Percentiles rank a stretch among this genome's conserved stretches.
Evolutionary conservation across 352 stramenopile species (phyloP).

Genomic region (Phytophthora litchii): DNA sequence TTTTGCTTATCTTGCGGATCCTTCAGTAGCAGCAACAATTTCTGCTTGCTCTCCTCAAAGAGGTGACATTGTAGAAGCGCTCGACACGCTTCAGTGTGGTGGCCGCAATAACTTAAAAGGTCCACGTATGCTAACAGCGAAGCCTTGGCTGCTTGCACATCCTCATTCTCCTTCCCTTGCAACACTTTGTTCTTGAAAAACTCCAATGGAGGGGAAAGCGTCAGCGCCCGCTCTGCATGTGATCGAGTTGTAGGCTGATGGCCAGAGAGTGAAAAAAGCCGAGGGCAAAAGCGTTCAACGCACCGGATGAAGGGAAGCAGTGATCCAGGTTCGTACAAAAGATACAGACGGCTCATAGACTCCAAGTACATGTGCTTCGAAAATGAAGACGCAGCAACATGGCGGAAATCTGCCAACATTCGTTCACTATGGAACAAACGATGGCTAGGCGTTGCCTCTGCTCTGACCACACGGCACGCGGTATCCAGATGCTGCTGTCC

Average conservation of each 20-base stretch:
- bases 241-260: constrained; percentile 44
- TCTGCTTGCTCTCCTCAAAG: constrained; percentile 65
- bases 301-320: constrained; percentile 68
- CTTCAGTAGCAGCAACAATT: constrained; percentile 36
- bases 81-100: constrained; percentile 58
- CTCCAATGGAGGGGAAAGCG: constrained; percentile 62
- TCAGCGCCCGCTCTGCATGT: constrained; percentile 72
- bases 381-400: constrained; percentile 70
- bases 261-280: constrained; percentile 69
- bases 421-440: constrained; percentile 88
- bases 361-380: constrained; percentile 91
- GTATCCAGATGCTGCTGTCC: constrained; percentile 2
- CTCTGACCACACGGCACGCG: constrained; percentile 9
- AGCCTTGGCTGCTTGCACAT: constrained; percentile 23
- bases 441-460: constrained; percentile 54
- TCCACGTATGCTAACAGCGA: constrained; percentile 68
- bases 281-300: constrained; percentile 65
- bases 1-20: constrained; percentile 22
- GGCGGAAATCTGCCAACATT: constrained; percentile 67
- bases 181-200: constrained; percentile 48
- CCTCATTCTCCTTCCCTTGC: constrained; percentile 21
- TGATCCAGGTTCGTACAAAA: constrained; percentile 64
- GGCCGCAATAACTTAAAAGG: constrained; percentile 57
- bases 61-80: constrained; percentile 67
- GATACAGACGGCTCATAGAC: constrained; percentile 78